phyloP scores from a whole-genome alignment of 176 grass and related monocot genomes.

The Cocos nucifera region DNA sequence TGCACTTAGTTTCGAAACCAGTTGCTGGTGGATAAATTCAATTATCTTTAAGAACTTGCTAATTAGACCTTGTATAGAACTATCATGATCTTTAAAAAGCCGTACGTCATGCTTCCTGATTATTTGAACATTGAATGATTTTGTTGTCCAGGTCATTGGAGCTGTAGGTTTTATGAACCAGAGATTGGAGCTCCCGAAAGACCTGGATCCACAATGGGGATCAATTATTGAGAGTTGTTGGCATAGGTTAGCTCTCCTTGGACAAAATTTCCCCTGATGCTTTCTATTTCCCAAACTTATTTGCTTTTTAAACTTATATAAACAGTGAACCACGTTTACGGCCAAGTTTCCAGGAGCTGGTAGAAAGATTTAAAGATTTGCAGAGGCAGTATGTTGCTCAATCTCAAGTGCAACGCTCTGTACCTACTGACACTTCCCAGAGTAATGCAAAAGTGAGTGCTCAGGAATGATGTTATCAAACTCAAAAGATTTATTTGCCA shows the following conservation, averaged over 20 bases:
- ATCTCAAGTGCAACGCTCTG: constrained; percentile 44
- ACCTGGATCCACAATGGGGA: constrained; percentile 74
- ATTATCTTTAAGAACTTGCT: too few relatives aligned
- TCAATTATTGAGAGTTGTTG: constrained; percentile 85
- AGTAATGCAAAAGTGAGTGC: constrained; percentile 27
- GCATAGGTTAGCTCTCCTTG: constrained; percentile 43
- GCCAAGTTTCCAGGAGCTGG: constrained; percentile 67
- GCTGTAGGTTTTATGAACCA: constrained; percentile 98
- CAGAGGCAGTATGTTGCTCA: constrained; percentile 52
- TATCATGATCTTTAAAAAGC: too few relatives aligned
- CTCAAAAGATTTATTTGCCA: too few relatives aligned
- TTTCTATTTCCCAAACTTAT: too few relatives aligned
- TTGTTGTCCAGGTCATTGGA: constrained; percentile 58
- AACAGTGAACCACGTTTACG: constrained; percentile 57
- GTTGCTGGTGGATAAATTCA: too few relatives aligned
- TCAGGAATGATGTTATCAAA: constrained; percentile 15
- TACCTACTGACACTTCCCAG: constrained; percentile 22
- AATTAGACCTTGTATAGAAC: too few relatives aligned
- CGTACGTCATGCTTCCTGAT: too few relatives aligned
- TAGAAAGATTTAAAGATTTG: constrained; percentile 62
- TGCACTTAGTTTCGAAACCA: too few relatives aligned
- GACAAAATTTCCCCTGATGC: too few relatives aligned
- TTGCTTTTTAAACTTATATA: too few relatives aligned
- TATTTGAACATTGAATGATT: background rate
- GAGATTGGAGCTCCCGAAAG: constrained; percentile 68